Evolutionary conservation across 345 rosid genomes (phyloP), one percentile per base, ranked within the genome.

Genomic region (Dimocarpus longan): DNA sequence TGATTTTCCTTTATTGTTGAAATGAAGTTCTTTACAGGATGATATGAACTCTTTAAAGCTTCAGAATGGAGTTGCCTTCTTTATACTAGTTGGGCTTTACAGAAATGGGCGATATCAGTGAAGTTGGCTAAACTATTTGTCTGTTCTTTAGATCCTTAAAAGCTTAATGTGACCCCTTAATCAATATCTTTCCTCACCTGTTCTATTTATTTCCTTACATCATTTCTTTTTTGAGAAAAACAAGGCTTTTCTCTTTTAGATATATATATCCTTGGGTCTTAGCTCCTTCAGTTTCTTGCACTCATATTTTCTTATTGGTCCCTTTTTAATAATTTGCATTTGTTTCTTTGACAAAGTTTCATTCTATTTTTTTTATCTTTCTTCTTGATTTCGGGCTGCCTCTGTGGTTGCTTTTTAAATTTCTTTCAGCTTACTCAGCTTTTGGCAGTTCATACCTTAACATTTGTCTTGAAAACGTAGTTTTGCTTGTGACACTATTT

Each of bases 351-450:
- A 64, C 67, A 26, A 40, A 59, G 28, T 60, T 60, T 21, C 22
- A 57, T 57, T 57, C 19, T 57, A 19, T 57, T 57, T 57, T 57
- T 19, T 0, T 4, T 19, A 3, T 57, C 7, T 57, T 5, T 50
- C 1, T 66, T 76, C 26, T 66, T 43, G 63, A 64, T 73, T 69
- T 73, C n/a, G 50, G 68, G 75, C 43, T 73, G 67, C 52, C 50
- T 39, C 10, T 19, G 19, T 37, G 13, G 65, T 72, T 77, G 70
- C 37, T 18, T 16, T 16, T 60, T 39, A 52, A 60, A 26, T 40
- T 18, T 60, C 19, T 62, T 43, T 73, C 6, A 22, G 77, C 59
- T 39, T 74, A 60, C 5, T 1, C 57, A 26, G 9, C 65, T 73
- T 39, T 28, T 44, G 2, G 46, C 48, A n/a, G 48, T 60, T 68